Evolutionary conservation across 2,329 filamentous ascomycete species (phyloP).

Genomic region (Colletotrichum tropicicola): DNA sequence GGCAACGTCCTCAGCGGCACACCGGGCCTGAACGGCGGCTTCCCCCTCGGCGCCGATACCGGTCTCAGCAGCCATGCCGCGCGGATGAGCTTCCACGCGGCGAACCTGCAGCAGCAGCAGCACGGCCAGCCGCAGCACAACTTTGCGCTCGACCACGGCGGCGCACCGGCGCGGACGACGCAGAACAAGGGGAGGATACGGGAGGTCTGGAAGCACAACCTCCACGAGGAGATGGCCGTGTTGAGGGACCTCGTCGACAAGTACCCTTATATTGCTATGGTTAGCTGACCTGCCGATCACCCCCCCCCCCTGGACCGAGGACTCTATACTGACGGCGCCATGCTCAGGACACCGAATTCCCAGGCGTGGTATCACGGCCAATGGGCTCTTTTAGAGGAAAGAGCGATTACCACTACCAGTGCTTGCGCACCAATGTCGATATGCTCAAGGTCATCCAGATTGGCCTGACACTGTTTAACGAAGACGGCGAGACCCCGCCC

Average conservation of each 20-base stretch:
- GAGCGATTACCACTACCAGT: constrained; percentile 99
- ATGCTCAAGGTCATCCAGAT: constrained; percentile 98
- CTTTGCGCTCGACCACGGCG: constrained; percentile 29
- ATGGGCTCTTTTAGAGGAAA: constrained; percentile 96
- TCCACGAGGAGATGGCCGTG: constrained; percentile 89
- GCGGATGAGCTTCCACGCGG: constrained; percentile 85
- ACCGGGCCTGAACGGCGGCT: constrained; percentile 64
- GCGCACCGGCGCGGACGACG: constrained; percentile 55
- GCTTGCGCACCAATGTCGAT: constrained; percentile 95
- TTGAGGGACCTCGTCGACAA: constrained; percentile 86
- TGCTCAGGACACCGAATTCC: constrained; percentile 91
- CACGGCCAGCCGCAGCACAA: constrained; percentile 51
- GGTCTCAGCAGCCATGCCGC: constrained; percentile 88
- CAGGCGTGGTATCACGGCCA: constrained; percentile 94
- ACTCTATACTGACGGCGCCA: constrained; percentile 21
- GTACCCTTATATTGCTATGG: constrained; percentile 98
- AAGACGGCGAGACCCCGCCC: constrained; percentile 87
- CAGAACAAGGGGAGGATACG: constrained; percentile 86
- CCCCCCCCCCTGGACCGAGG: not conserved
- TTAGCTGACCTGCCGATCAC: constrained; percentile 53
- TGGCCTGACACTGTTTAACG: constrained; percentile 91
- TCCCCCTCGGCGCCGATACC: constrained; percentile 68
- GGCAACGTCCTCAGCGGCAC: constrained; percentile 66
- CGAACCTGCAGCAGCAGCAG: constrained; percentile 65
- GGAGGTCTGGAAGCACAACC: constrained; percentile 94